phyloP scores from a whole-genome alignment of 495 filamentous ascomycete genomes.

The Massariosphaeria phaeospora region DNA sequence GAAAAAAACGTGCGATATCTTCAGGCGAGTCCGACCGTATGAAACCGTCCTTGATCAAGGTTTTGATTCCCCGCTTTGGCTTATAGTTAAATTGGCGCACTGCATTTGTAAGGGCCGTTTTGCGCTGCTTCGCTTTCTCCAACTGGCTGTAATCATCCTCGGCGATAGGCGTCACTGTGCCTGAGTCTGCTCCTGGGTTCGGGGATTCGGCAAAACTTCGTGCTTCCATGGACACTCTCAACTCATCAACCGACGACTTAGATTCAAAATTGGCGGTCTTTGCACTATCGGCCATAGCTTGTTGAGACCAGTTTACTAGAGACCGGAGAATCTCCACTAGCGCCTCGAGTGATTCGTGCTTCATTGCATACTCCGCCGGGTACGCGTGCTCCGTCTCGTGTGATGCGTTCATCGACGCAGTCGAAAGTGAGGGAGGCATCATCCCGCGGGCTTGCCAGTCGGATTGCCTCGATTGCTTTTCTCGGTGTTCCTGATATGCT shows the following conservation, averaged over 20 bases:
- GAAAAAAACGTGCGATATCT: constrained; percentile 79
- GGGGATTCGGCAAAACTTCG: constrained; percentile 32
- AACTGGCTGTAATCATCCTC: constrained; percentile 90
- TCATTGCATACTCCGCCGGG: constrained; percentile 80
- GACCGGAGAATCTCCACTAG: constrained; percentile 84
- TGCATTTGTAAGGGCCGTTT: constrained; percentile 83
- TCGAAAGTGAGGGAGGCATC: constrained; percentile 78
- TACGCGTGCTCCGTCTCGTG: constrained; percentile 61
- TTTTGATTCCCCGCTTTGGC: constrained; percentile 87
- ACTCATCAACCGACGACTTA: constrained; percentile 64
- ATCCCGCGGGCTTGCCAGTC: constrained; percentile 85
- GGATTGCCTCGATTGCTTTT: constrained; percentile 47
- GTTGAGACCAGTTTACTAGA: constrained; percentile 86
- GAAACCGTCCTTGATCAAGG: constrained; percentile 76
- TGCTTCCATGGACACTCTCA: constrained; percentile 75
- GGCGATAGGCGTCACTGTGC: constrained; percentile 65
- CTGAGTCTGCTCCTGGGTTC: constrained; percentile 37
- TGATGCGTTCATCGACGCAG: constrained; percentile 60
- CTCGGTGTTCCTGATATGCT: constrained; percentile 70
- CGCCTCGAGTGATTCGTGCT: constrained; percentile 79
- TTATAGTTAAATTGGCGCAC: constrained; percentile 97
- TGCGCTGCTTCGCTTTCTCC: constrained; percentile 87
- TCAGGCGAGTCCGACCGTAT: constrained; percentile 68
- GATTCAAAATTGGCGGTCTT: constrained; percentile 48
- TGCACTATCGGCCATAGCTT: constrained; percentile 61